Evolutionary conservation across 2,329 filamentous ascomycete species (phyloP).

Genomic region (Talaromyces sp.): DNA sequence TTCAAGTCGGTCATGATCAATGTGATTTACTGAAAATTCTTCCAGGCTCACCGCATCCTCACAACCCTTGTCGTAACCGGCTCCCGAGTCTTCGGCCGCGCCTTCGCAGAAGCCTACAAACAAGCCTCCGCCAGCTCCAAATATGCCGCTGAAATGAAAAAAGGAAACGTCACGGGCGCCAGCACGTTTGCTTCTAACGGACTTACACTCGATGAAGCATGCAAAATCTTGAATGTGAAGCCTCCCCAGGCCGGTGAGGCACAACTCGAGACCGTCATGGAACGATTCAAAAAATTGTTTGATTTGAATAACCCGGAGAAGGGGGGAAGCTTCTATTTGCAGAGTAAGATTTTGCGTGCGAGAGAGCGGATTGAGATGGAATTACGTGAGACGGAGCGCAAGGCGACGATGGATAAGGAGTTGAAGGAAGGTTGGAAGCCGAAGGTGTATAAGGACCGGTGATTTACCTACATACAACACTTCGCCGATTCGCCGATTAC

Average conservation of each 20-base stretch:
- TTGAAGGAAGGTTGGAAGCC: constrained; percentile 84
- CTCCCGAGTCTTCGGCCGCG: constrained; percentile 83
- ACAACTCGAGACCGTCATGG: constrained; percentile 72
- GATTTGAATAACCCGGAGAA: constrained; percentile 93
- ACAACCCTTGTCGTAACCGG: constrained; percentile 89
- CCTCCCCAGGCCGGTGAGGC: constrained; percentile 72
- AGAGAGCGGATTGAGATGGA: constrained; percentile 90
- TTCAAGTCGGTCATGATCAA: background rate
- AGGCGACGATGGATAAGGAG: constrained; percentile 70
- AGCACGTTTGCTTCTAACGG: constrained; percentile 60
- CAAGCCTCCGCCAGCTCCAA: constrained; percentile 84
- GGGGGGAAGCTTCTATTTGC: constrained; percentile 94
- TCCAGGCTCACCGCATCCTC: constrained; percentile 87
- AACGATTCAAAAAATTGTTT: constrained; percentile 89
- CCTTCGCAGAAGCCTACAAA: constrained; percentile 90
- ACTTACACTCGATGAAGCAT: constrained; percentile 92
- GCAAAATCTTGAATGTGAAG: constrained; percentile 93
- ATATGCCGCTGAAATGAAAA: constrained; percentile 69
- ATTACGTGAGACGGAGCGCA: constrained; percentile 65
- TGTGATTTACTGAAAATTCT: background rate
- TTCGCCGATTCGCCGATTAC: background rate
- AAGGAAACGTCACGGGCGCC: constrained; percentile 47
- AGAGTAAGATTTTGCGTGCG: constrained; percentile 91
- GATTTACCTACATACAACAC: constrained; percentile 18
- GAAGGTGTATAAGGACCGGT: constrained; percentile 87